Evolutionary conservation across 2,329 filamentous ascomycete species (phyloP).

Genomic region (Colletotrichum sp.): DNA sequence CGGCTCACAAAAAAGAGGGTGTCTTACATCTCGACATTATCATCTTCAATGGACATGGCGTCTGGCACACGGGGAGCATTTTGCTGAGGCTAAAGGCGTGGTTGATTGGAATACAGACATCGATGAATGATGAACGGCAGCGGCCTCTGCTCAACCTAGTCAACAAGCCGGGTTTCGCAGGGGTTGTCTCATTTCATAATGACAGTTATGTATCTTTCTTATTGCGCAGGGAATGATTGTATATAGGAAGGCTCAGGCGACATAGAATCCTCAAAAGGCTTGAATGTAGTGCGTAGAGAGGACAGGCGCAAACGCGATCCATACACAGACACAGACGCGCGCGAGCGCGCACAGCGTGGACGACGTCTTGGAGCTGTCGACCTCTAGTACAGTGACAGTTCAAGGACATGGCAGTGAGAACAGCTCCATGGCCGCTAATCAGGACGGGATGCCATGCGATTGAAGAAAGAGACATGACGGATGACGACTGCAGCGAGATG

Average conservation of each 20-base stretch:
- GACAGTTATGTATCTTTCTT: not conserved
- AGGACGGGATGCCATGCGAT: not conserved
- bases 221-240: not conserved
- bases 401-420: not conserved
- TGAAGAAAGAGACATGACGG: not conserved
- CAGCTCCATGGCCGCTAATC: not conserved
- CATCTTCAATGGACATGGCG: conserved; percentile 2
- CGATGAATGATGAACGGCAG: not conserved
- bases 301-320: not conserved
- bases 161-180: not conserved
- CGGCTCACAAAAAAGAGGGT: conserved; percentile 11
- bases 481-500: conserved; percentile 7
- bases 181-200: not conserved
- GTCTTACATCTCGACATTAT: conserved; percentile 12
- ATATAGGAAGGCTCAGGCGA: not conserved
- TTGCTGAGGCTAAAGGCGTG: not conserved
- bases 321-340: not conserved
- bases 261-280: not conserved
- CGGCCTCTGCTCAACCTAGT: not conserved
- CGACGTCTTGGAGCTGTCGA: not conserved
- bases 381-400: not conserved
- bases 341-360: not conserved
- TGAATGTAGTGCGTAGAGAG: not conserved
- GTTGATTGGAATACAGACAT: not conserved
- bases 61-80: conserved; percentile 7